Evolutionary conservation across 1,284 basidiomycete genomes (phyloP), one percentile per base, ranked within the genome.

Genomic region (Rhodotorula sp.): DNA sequence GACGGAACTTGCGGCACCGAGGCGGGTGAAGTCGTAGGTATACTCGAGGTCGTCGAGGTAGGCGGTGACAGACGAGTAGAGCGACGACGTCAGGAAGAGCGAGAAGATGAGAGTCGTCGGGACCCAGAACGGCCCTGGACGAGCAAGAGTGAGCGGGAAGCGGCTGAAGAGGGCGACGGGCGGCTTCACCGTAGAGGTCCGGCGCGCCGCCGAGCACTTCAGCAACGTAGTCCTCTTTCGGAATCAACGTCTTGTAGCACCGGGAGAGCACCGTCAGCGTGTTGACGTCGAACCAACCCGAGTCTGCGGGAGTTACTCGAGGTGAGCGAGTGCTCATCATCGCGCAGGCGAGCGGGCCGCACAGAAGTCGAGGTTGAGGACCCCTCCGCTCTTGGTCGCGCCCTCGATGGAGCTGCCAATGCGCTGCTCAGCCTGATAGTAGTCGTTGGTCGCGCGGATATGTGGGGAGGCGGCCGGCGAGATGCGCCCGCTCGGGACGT

Each of bases 91-190:
- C 68, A 95, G 88, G 84, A 94, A 97, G 67, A 97, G 87, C 2
- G 89, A 86, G 79, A 97, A 92, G 62, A 96, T 90, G 74, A 97
- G 87, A 1, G 93, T 96, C 0, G 93, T 94, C 61, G 95, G 86
- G 0, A 93, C 91, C 94, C 94, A 97, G 84, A 97, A 97, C 1
- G 94, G 93, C 2, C 94, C 93, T 25, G 59, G 10, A 21, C 7
- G 9, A 13, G 8, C 17, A n/a, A 21, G 34, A 45, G 50, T 14
- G 25, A 55, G 62, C 17, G 50, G 19, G 21, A 27, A 12, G 42
- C 27, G 21, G 45, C n/a, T 8, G 42, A 21, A 44, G 42, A n/a
- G 41, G 17, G 4, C 19, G 17, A 56, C 21, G 27, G 53, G 13
- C 17, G 52, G 10, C 13, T 68, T 49, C 27, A 83, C 83, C 84